These are phyloP conservation scores for Aspergillus melleus DNA, from an alignment of 2,329 filamentous ascomycete genomes.

Conservation along the genomic window DNA sequence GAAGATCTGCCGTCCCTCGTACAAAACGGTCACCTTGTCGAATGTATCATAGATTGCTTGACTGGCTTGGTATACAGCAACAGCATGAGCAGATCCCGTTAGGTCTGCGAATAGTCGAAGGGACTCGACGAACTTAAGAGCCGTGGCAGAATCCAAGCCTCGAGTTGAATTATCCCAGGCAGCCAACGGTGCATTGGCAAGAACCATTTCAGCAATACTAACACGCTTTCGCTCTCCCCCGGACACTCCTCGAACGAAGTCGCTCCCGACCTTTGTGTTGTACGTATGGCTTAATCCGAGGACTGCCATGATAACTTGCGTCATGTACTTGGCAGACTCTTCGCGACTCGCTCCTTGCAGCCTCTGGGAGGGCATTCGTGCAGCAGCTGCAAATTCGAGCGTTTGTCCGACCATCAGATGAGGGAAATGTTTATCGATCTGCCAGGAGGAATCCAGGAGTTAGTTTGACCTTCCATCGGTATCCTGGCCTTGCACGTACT, in stretches of 20 bases:
- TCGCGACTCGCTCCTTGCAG: conserved; percentile 30
- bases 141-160: conserved; percentile 52
- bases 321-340: conserved; percentile 42
- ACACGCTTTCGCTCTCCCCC: conserved; percentile 62
- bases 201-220: conserved; percentile 55
- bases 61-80: conserved; percentile 53
- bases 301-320: conserved; percentile 45
- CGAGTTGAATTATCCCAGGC: conserved; percentile 48
- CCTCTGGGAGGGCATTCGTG: conserved; percentile 47
- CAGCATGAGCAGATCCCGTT: conserved; percentile 45
- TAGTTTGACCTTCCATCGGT: neutral
- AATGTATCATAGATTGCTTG: conserved; percentile 54
- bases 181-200: conserved; percentile 45
- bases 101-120: conserved; percentile 49
- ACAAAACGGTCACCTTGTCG: conserved; percentile 68
- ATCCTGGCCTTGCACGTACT: conserved; percentile 33
- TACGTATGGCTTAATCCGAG: conserved; percentile 49
- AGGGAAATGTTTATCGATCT: conserved; percentile 69
- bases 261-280: conserved; percentile 48
- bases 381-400: conserved; percentile 72
- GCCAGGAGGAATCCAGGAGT: neutral
- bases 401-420: conserved; percentile 67
- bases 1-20: conserved; percentile 73
- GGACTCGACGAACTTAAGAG: conserved; percentile 54
- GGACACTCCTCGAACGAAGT: conserved; percentile 60